These are phyloP conservation scores for Striga hermonthica DNA, from an alignment of 305 asterid species.

Conservation along the genomic window DNA sequence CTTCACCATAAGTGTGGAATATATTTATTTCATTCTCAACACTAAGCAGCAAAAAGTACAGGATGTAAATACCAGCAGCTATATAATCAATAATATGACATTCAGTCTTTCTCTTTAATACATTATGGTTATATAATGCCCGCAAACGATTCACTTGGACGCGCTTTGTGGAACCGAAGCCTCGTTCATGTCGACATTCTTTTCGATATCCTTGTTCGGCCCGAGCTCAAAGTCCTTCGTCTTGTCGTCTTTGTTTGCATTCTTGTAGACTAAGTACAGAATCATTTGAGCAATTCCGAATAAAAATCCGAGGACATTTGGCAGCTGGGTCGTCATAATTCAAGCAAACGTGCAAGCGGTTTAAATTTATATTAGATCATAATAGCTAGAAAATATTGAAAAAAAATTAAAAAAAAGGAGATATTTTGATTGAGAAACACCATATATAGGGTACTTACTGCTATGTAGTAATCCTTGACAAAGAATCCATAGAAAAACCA, in stretches of 20 bases:
- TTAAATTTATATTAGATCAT: not conserved
- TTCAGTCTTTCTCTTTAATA: too few relatives aligned
- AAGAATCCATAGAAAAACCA: conserved; percentile 77
- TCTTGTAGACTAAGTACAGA: conserved; percentile 54
- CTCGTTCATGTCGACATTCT: conserved; percentile 22
- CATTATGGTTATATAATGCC: too few relatives aligned
- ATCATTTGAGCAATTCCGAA: conserved; percentile 60
- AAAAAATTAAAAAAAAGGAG: not conserved
- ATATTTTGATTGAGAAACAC: not conserved
- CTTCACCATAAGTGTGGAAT: too few relatives aligned
- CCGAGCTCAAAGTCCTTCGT: conserved; percentile 25
- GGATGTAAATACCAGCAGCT: too few relatives aligned
- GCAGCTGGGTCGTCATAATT: conserved; percentile 38
- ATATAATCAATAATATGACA: too few relatives aligned
- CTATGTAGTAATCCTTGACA: conserved; percentile 55
- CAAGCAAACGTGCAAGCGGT: not conserved
- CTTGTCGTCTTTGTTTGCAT: conserved; percentile 28
- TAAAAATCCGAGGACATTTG: conserved; percentile 56
- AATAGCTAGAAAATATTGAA: not conserved
- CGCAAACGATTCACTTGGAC: conserved; percentile 12
- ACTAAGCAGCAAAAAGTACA: too few relatives aligned
- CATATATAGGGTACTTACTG: conserved; percentile 42
- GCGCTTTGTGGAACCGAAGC: conserved; percentile 20
- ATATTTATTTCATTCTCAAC: too few relatives aligned
- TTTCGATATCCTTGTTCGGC: conserved; percentile 30